phyloP scores from a whole-genome alignment of 2,329 filamentous ascomycete genomes.

The Neopestalotiopsis sp. region DNA sequence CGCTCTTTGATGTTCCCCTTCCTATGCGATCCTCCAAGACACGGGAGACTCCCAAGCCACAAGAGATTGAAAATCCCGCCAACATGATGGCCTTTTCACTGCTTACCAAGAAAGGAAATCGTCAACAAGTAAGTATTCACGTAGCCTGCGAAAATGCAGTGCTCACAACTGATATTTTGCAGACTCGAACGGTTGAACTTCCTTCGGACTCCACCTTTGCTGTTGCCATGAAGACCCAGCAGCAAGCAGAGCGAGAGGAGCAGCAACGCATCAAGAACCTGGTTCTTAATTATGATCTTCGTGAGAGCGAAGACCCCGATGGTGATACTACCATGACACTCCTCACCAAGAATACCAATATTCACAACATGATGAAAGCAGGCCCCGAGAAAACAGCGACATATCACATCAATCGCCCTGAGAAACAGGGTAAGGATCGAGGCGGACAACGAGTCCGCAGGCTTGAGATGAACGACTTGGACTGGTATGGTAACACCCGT shows the following conservation, averaged over 20 bases:
- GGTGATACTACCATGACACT: constrained; percentile 64
- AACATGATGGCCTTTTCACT: constrained; percentile 96
- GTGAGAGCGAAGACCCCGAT: constrained; percentile 80
- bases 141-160: not conserved
- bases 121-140: constrained; percentile 73
- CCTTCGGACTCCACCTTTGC: constrained; percentile 93
- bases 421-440: constrained; percentile 66
- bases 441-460: constrained; percentile 85
- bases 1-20: constrained; percentile 95
- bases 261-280: constrained; percentile 98
- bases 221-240: constrained; percentile 93
- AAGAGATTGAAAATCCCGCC: constrained; percentile 38
- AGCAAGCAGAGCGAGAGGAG: constrained; percentile 93
- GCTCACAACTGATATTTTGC: constrained; percentile 7
- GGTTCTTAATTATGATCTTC: constrained; percentile 93
- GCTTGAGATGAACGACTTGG: constrained; percentile 93
- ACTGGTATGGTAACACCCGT: constrained; percentile 73
- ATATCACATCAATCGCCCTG: constrained; percentile 60
- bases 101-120: constrained; percentile 93
- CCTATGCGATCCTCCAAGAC: constrained; percentile 75
- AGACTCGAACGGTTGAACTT: constrained; percentile 91
- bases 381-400: constrained; percentile 56
- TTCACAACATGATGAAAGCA: constrained; percentile 51
- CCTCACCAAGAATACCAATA: constrained; percentile 53
- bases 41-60: constrained; percentile 58